Evolutionary conservation across 2,329 filamentous ascomycete genomes (phyloP).

Genomic region (Cadophora sp.): DNA sequence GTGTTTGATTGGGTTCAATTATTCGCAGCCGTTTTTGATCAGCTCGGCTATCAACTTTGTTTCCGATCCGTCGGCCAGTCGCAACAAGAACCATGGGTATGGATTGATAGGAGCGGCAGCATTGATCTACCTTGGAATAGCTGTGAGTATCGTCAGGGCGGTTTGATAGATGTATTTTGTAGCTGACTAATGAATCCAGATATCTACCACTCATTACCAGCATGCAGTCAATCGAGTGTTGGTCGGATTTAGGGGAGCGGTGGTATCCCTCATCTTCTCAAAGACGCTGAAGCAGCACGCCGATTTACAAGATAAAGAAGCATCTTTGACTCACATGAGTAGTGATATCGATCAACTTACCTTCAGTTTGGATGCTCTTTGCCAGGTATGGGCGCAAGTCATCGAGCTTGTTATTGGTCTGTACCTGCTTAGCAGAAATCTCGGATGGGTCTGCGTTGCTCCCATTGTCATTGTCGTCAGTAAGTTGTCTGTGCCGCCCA

Average conservation of each 20-base stretch:
- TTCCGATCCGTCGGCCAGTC: neutral
- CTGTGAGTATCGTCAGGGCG: constrained; percentile 12
- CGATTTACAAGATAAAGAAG: constrained; percentile 45
- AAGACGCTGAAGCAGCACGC: constrained; percentile 49
- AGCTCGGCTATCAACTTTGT: constrained; percentile 26
- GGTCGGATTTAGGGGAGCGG: constrained; percentile 50
- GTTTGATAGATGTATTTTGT: neutral
- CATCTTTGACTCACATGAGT: constrained; percentile 53
- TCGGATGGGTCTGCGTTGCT: constrained; percentile 42
- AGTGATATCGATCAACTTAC: constrained; percentile 46
- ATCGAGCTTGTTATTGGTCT: constrained; percentile 49
- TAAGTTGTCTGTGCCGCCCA: constrained; percentile 16
- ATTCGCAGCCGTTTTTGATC: constrained; percentile 37
- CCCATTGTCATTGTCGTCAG: constrained; percentile 30
- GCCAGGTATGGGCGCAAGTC: constrained; percentile 49
- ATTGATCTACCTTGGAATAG: constrained; percentile 36
- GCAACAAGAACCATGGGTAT: constrained; percentile 32
- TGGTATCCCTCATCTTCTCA: constrained; percentile 58
- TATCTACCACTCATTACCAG: constrained; percentile 38
- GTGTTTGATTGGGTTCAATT: constrained; percentile 37
- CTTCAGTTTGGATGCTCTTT: constrained; percentile 38
- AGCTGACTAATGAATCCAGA: constrained; percentile 17
- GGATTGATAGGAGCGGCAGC: constrained; percentile 34
- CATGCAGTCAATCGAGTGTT: constrained; percentile 51
- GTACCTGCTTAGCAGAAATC: constrained; percentile 46